A percentile compares a stretch with the other conserved stretches of the same genome.
These are phyloP conservation scores for Zancudomyces culisetae DNA, from an alignment of 371 early-diverging fungal species.

Conservation along the genomic window DNA sequence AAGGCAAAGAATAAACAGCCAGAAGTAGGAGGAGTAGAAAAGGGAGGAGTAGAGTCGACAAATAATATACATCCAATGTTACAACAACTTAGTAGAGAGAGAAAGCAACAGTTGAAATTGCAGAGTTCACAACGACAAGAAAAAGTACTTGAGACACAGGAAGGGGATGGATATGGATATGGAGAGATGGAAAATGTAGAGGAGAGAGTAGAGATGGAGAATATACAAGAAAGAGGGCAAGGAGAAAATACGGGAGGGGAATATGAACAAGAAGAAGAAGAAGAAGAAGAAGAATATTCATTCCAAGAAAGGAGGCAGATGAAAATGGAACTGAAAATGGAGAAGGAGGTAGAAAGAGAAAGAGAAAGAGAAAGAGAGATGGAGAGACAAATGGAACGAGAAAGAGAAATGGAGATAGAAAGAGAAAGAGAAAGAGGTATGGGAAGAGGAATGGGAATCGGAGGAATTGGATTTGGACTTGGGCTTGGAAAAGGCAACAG, in stretches of 20 bases:
- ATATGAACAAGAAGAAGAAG: conserved; percentile 2
- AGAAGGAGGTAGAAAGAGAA: conserved; percentile 2
- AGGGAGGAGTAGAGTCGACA: background rate
- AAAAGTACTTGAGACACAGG: no score
- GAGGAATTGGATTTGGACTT: no score
- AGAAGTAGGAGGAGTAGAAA: background rate
- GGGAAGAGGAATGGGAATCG: no score
- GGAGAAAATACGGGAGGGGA: conserved; percentile 1
- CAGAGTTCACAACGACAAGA: background rate
- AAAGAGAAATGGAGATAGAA: background rate
- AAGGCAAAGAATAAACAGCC: background rate
- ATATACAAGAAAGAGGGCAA: conserved; percentile 1
- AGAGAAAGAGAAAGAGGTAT: background rate
- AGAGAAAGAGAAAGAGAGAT: background rate
- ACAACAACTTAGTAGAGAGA: conserved; percentile 2
- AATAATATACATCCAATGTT: conserved; percentile 3
- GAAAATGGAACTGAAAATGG: conserved; percentile 1
- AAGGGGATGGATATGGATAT: background rate
- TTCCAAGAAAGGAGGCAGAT: background rate
- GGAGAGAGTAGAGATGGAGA: background rate
- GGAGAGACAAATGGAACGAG: background rate
- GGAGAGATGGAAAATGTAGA: background rate
- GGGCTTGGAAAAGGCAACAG: no score
- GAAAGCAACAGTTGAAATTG: conserved; percentile 2
- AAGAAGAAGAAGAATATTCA: conserved; percentile 1